Evolutionary conservation across 176 grass and related monocot genomes (phyloP).

Genomic region (Rhynchospora pubera): DNA sequence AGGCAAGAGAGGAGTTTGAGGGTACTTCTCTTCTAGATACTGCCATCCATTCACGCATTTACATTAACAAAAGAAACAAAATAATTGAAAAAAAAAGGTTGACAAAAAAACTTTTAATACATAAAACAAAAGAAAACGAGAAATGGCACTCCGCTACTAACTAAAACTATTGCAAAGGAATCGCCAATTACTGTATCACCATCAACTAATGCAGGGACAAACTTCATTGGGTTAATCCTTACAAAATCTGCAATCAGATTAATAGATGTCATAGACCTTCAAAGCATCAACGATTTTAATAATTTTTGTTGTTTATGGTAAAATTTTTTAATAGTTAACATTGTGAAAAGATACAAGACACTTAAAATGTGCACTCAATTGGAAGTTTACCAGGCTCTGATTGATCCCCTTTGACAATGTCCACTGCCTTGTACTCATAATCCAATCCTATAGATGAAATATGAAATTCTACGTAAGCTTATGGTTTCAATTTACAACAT

Average conservation of each 20-base stretch:
- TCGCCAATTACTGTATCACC: constrained; percentile 54
- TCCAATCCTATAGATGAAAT: constrained; percentile 43
- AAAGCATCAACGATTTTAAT: no score
- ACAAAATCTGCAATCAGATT: constrained; percentile 47
- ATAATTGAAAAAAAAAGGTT: neutral
- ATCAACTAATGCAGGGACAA: constrained; percentile 65
- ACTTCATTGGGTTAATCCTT: constrained; percentile 81
- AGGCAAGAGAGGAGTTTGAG: constrained; percentile 56
- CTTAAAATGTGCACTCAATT: no score
- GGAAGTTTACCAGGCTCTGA: constrained; percentile 39
- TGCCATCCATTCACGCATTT: constrained; percentile 19
- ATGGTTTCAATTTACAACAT: neutral
- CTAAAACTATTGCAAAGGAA: constrained; percentile 70
- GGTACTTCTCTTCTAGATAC: constrained; percentile 97
- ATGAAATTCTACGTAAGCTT: neutral
- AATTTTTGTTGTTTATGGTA: no score
- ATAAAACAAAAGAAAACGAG: neutral
- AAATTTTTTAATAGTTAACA: no score
- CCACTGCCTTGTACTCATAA: constrained; percentile 82
- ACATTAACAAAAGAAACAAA: neutral
- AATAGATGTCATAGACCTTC: neutral
- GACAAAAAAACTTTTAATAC: neutral
- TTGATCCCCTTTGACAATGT: constrained; percentile 51
- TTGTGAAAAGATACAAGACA: no score
- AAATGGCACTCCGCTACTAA: neutral